Evolutionary conservation across 345 rosid species (phyloP).

Genomic region (Adansonia digitata): DNA sequence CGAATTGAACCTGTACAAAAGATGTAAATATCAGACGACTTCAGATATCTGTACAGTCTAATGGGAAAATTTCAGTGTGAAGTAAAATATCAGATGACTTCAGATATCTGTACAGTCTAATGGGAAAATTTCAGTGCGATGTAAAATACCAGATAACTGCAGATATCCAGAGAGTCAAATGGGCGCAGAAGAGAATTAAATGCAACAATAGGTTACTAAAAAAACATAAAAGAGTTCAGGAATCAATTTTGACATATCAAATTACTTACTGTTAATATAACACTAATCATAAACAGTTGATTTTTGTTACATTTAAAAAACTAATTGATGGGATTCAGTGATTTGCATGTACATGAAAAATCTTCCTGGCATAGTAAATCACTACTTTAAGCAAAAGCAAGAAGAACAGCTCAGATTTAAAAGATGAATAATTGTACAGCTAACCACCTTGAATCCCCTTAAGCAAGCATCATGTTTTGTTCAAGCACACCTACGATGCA

Average conservation of each 20-base stretch:
- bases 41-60: background rate
- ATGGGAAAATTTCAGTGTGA: background rate
- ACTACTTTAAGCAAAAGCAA: background rate
- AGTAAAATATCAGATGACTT: constrained; percentile 9
- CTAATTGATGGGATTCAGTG: constrained; percentile 12
- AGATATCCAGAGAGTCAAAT: background rate
- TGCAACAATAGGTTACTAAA: background rate
- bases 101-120: background rate
- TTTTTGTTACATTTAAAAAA: background rate
- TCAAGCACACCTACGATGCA: background rate
- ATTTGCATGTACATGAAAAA: background rate
- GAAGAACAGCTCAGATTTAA: background rate
- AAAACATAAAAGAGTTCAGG: background rate
- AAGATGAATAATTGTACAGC: background rate
- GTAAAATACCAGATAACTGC: background rate
- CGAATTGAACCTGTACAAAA: constrained; percentile 56
- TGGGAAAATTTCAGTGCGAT: background rate
- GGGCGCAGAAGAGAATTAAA: background rate
- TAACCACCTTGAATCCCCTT: background rate
- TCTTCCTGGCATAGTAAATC: background rate
- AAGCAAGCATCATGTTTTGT: background rate
- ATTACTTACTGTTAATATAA: background rate
- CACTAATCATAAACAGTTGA: background rate
- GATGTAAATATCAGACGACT: constrained; percentile 16
- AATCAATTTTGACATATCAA: background rate